Conservation (phyloP, 805 yeast genomes). For the Naumovozyma dairenensis region DNA sequence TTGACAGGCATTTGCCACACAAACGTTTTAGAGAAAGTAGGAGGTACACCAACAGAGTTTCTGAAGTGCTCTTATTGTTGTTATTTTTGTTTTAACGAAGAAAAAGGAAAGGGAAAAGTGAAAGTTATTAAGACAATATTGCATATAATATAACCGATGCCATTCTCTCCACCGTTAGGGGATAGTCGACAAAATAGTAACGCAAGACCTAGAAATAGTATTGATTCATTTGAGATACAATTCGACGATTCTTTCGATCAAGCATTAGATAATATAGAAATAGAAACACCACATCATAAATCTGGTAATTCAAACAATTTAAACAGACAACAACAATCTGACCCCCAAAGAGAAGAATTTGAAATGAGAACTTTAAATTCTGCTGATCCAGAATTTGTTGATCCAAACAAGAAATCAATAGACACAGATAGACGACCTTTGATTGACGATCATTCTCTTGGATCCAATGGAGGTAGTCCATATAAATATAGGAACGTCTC, state of each 20-base stretch:
- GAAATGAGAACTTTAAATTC: conserved; percentile 23
- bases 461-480: not conserved
- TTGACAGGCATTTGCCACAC: too few species aligned
- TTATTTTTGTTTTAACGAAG: too few species aligned
- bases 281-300: conserved; percentile 29
- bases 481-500: not conserved
- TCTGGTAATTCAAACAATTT: conserved; percentile 19
- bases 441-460: conserved; percentile 6
- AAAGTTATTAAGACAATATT: too few species aligned
- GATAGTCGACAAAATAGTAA: conserved; percentile 6
- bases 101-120: too few species aligned
- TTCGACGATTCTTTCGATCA: conserved; percentile 54
- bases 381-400: conserved; percentile 2
- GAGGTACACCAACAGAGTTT: too few species aligned
- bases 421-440: conserved; percentile 15
- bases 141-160: conserved; percentile 11
- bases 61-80: too few species aligned
- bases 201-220: conserved; percentile 15
- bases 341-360: conserved; percentile 17
- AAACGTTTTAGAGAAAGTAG: too few species aligned
- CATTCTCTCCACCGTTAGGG: conserved; percentile 18
- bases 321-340: conserved; percentile 13
- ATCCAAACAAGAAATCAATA: conserved; percentile 10
- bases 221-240: conserved; percentile 46
- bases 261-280: conserved; percentile 46